Evolutionary conservation across 495 filamentous ascomycete genomes (phyloP), one percentile per base, ranked within the genome.

Genomic region (Hypoxylon crocopeplum): DNA sequence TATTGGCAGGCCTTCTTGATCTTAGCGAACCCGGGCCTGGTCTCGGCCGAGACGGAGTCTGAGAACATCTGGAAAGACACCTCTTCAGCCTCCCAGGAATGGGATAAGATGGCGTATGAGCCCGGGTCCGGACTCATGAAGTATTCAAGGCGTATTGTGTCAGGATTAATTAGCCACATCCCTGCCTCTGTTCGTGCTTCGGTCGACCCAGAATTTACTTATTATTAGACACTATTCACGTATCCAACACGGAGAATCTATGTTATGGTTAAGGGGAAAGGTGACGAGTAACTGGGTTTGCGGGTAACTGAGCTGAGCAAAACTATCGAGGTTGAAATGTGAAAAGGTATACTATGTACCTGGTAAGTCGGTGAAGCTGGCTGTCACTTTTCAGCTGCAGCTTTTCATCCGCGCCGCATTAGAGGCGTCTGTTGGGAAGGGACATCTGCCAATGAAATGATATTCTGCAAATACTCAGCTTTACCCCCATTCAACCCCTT

Each of bases 21-120:
- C 40, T 71, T 69, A 17, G 48, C 41, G 33, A 64, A 74, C 7
- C 71, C 70, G 13, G 59, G 62, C 48, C 48, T 49, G 24, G 37
- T 48, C 20, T 36, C 1, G 7, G 57, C 40, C 27, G 58, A 33
- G 13, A 40, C 3, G 3, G 59, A 57, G 15, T 69, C 38, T 10
- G 66, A 55, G 30, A 72, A 53, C 0, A 65, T 34, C 25, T 71
- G 69, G 30, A 70, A 74, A 20, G 58, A 64, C 1, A 78, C 67
- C 40, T 77, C 71, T 3, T 71, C 64, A 8, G 64, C 56, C 0
- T 55, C 70, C 73, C 75, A 77, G 0, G 68, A 71, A 44, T 76
- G 73, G 29, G 70, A 76, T 29, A 78, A 59, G 34, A 74, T 72
- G 30, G 75, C 73, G 27, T 77, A 75, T n/a, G 0, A n/a, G n/a